Base-by-base conservation (phyloP, 352 stramenopile species). In the Pythium brachiatum region DNA sequence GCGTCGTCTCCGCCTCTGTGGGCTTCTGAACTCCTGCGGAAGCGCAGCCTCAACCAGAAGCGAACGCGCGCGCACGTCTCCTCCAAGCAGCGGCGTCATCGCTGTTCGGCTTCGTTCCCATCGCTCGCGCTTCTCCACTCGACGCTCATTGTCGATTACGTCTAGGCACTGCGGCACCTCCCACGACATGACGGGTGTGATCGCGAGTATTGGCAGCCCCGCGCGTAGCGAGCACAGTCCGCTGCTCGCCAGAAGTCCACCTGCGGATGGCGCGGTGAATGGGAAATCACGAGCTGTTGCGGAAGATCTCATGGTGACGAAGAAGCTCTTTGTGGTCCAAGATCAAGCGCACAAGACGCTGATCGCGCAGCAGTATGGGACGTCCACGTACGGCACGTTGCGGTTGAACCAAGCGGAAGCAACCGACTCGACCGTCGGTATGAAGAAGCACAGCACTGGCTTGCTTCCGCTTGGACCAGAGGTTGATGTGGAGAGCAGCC, bases 401-500 rank as follows among this genome's bases (percentile, higher is more conserved):
- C 39, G 52, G 6, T 38, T 70, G 12, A 66, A 65, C 32, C 57
- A 65, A 34, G 32, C 46, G 11, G 39, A 68, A 7, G 54, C 57
- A 21, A 47, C 26, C 12, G 3, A 48, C 25, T 32, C 27, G 6
- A 25, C 25, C 1, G 21, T 39, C 26, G 20, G 20, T 38, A 36
- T 38, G 11, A 20, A 56, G 51, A 52, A 50, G 39, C 36, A 38
- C 16, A 51, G 15, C 23, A 27, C 18, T 4, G 23, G 23, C n/a
- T 11, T 31, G 23, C 43, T 26, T 39, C 15, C 25, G 1, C 20
- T 48, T 8, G 56, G 32, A 7, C 34, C 47, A 16, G 38, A 64
- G 27, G 9, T 6, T 3, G 43, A 60, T 11, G 29, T 75, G 75
- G 62, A 87, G 68, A 58, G 72, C 81, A 61, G 85, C 74, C 5